phyloP scores from a whole-genome alignment of 1,284 basidiomycete genomes.

The Cutaneotrichosporon daszewskae region DNA sequence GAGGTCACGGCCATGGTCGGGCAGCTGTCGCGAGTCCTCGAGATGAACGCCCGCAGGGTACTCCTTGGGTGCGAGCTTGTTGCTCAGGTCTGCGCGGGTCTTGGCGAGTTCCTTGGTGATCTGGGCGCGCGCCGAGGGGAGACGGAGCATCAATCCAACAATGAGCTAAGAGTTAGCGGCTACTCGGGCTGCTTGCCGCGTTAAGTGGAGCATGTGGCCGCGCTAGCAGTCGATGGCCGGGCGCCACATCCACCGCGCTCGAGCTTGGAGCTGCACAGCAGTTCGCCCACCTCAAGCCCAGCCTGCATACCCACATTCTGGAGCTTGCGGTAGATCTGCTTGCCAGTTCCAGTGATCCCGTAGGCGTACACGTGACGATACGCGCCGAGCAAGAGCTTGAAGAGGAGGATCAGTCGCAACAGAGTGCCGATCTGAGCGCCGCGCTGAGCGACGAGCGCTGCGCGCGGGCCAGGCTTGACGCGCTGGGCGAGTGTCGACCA shows the following conservation, averaged over 20 bases:
- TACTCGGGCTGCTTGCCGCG: slow-evolving; percentile 1
- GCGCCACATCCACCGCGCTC: too few relatives aligned
- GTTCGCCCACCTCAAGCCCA: background rate
- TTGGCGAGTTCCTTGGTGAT: slow-evolving; percentile 66
- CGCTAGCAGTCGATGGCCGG: too few relatives aligned
- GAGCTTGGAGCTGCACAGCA: too few relatives aligned
- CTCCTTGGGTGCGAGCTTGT: slow-evolving; percentile 53
- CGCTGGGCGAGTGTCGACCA: slow-evolving; percentile 13
- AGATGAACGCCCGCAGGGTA: slow-evolving; percentile 56
- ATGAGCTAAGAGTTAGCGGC: slow-evolving; percentile 51
- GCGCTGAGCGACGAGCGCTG: slow-evolving; percentile 8
- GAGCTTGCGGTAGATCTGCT: slow-evolving; percentile 24
- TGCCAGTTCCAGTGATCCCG: slow-evolving; percentile 51
- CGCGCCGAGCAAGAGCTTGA: slow-evolving; percentile 21
- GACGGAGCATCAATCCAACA: slow-evolving; percentile 58
- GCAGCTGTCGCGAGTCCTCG: slow-evolving; percentile 56
- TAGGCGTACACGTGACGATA: slow-evolving; percentile 67
- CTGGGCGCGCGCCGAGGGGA: slow-evolving; percentile 64
- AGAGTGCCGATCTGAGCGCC: slow-evolving; percentile 9
- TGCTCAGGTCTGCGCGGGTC: slow-evolving; percentile 61
- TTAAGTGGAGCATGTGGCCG: background rate
- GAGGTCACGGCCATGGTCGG: slow-evolving; percentile 60
- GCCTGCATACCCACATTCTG: slow-evolving; percentile 22
- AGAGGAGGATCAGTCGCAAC: slow-evolving; percentile 11
- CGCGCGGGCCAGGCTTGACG: slow-evolving; percentile 10